Evolutionary conservation across 805 yeast genomes (phyloP).

Genomic region (Babjeviella inositovora): DNA sequence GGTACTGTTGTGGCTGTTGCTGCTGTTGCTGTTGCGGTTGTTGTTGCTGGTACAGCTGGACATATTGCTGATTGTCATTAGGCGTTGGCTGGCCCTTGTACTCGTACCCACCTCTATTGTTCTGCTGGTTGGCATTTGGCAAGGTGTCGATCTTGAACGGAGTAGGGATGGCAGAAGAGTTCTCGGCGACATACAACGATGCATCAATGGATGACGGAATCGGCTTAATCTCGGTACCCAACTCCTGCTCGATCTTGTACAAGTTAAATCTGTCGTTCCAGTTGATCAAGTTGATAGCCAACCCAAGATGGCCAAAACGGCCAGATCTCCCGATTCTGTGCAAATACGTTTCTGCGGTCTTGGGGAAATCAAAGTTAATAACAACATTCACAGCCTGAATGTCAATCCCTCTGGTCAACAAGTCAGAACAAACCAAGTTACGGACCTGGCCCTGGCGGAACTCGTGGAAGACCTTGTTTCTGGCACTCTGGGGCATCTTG

Average conservation of each 20-base stretch:
- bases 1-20: constrained; percentile 3
- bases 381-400: constrained; percentile 98
- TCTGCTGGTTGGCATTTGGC: constrained; percentile 20
- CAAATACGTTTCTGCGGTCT: constrained; percentile 91
- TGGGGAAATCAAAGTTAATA: constrained; percentile 96
- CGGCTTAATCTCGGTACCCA: constrained; percentile 94
- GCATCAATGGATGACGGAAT: constrained; percentile 90
- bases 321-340: constrained; percentile 99
- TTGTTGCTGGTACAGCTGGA: constrained; percentile 3
- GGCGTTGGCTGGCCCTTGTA: constrained; percentile 36
- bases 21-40: constrained; percentile 3
- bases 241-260: constrained; percentile 91
- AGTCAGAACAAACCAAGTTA: constrained; percentile 91
- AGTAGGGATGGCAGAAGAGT: constrained; percentile 61
- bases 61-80: no score
- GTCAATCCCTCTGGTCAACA: constrained; percentile 96
- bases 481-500: constrained; percentile 90
- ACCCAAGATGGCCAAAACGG: constrained; percentile 95
- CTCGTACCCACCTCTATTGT: constrained; percentile 23
- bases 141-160: constrained; percentile 68
- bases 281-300: constrained; percentile 90
- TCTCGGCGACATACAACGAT: constrained; percentile 74
- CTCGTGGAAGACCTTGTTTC: constrained; percentile 97
- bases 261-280: constrained; percentile 93
- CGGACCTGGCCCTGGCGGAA: constrained; percentile 97